Conservation (phyloP, 2,329 filamentous ascomycete species). For the Ceratocystis ficicola region DNA sequence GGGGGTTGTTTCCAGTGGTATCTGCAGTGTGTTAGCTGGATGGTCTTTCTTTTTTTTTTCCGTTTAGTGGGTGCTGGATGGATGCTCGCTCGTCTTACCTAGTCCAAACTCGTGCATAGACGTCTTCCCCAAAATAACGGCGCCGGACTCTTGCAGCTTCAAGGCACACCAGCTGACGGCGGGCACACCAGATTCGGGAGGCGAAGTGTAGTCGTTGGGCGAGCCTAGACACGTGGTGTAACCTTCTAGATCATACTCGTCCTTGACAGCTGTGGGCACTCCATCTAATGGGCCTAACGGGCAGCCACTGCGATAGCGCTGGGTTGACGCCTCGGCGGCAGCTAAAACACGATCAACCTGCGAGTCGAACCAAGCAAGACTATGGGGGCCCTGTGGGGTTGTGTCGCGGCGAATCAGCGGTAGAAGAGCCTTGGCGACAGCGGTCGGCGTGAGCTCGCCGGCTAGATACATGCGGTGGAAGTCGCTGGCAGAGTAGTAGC, state of each 20-base stretch:
- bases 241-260: constrained; percentile 63
- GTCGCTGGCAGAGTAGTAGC: constrained; percentile 33
- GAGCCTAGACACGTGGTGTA: constrained; percentile 56
- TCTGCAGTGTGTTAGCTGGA: constrained; percentile 31
- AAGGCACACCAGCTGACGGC: constrained; percentile 57
- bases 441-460: constrained; percentile 36
- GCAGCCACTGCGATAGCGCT: constrained; percentile 40
- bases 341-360: constrained; percentile 33
- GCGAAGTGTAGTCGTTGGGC: constrained; percentile 45
- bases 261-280: constrained; percentile 62
- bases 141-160: constrained; percentile 58
- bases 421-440: constrained; percentile 36
- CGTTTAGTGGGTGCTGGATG: neutral
- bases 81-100: constrained; percentile 32
- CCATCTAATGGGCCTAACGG: constrained; percentile 56
- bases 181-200: constrained; percentile 28
- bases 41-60: neutral
- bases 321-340: constrained; percentile 36
- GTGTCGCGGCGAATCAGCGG: constrained; percentile 35
- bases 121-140: constrained; percentile 57
- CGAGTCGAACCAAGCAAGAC: constrained; percentile 36
- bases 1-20: constrained; percentile 64
- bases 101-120: constrained; percentile 68
- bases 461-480: constrained; percentile 36
- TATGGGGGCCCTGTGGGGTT: constrained; percentile 31